Evolutionary conservation across 1,139 yeast genomes (phyloP), one percentile per base, ranked within the genome.

Genomic region (Yamadazyma trypodendri): DNA sequence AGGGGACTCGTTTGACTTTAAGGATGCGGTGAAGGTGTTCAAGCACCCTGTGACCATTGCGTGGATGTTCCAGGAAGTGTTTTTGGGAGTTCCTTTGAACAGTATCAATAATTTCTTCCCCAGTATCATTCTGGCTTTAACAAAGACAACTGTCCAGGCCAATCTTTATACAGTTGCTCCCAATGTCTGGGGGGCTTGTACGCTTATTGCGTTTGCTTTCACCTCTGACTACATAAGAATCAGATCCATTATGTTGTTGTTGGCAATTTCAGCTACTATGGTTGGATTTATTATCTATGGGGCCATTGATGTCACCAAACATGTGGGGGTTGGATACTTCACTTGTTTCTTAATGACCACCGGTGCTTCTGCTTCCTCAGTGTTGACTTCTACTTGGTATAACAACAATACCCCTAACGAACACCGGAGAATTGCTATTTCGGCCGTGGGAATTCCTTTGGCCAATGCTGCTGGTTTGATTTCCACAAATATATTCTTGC

Each of bases 91-190:
- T 24, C 77, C 77, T 2, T 54, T 72, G 30, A 69, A 69, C 49
- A 68, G 76, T 12, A 65, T 72, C 43, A 68, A 69, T 44, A 68
- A 67, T 49, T 72, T 75, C 73, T 68, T 72, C 43, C 77, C 65
- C 10, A 63, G 58, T 43, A 60, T 60, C 36, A 54, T 60, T 29
- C 52, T 50, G 18, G 54, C 49, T 20, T 51, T 60, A 40, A 63
- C 64, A 6, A 55, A 55, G 32, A 56, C 63, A 2, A 47, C 60
- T 0, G 63, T 60, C 14, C 51, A 53, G 37, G 59, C 65, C 6
- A 58, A 60, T 39, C 50, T 60, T 32, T 55, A 43, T 38, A 60
- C 65, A 2, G 61, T 60, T 33, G 64, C 63, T 22, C 65, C 65
- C 6, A 60, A 60, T 36, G 42, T 58, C 14, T 58, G 60, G 60